Conservation (phyloP, 164 flowering plant species). For the Stephania yunnanensis region DNA sequence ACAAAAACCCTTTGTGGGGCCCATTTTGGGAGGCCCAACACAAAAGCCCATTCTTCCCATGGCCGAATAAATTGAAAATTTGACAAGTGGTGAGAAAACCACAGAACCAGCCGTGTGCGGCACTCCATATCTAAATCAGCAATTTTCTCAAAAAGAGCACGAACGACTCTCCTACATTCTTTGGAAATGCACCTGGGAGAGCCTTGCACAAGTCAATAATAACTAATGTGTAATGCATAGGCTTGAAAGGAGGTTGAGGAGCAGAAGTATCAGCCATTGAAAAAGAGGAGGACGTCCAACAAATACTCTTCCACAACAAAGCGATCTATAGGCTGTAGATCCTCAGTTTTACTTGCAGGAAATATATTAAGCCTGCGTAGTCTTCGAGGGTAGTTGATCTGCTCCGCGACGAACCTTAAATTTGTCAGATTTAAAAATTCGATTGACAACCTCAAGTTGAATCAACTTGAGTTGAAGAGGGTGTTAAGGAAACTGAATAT, state of each 20-base stretch:
- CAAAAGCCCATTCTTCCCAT: slow-evolving; percentile 98
- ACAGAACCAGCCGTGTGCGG: slow-evolving; percentile 82
- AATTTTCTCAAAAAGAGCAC: slow-evolving; percentile 91
- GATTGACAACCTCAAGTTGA: no score
- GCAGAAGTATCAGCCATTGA: slow-evolving; percentile 91
- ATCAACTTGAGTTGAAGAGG: no score
- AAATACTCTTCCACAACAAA: slow-evolving; percentile 87
- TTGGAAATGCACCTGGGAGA: slow-evolving; percentile 99
- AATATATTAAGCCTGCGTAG: slow-evolving; percentile 82
- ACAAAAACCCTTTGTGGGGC: slow-evolving; percentile 96
- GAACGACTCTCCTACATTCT: slow-evolving; percentile 93
- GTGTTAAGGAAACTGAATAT: no score
- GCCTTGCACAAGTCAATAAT: slow-evolving; percentile 99
- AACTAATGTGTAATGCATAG: slow-evolving; percentile 87
- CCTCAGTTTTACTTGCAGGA: slow-evolving; percentile 82
- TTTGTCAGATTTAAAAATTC: no score
- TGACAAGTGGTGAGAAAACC: slow-evolving; percentile 99
- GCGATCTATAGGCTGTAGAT: slow-evolving; percentile 88
- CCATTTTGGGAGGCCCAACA: slow-evolving; percentile 93
- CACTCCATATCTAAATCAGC: slow-evolving; percentile 96
- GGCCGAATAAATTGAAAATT: slow-evolving; percentile 98
- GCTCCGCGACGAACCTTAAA: no score
- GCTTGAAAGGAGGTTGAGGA: slow-evolving; percentile 94
- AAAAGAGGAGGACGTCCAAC: slow-evolving; percentile 81
- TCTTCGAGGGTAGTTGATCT: slow-evolving; percentile 90